A percentile compares a stretch with the other conserved stretches of the same genome.
Conservation (phyloP, 164 flowering plant species). For the Santalum album region DNA sequence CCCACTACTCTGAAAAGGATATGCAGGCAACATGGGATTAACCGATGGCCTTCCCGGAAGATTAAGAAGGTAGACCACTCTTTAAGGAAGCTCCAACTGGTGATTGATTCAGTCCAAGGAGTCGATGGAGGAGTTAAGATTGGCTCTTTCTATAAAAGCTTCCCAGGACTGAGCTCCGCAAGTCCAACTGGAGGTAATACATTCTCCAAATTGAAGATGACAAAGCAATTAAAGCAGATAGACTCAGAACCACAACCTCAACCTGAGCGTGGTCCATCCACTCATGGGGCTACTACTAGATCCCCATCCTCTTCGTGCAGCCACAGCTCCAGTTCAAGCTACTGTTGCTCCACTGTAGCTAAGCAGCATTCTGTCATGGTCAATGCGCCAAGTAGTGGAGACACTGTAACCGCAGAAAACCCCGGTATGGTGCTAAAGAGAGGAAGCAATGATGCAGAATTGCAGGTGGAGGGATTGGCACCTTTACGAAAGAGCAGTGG, state of each 20-base stretch:
- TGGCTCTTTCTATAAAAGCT: slow-evolving; percentile 27
- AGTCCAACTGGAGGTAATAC: background rate
- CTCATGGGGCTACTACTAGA: slow-evolving; percentile 6
- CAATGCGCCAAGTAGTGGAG: too few species aligned
- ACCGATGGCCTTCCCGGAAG: slow-evolving; percentile 50
- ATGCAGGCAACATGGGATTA: slow-evolving; percentile 39
- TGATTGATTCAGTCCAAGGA: slow-evolving; percentile 38
- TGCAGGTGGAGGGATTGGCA: background rate
- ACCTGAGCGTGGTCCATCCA: background rate
- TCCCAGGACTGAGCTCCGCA: slow-evolving; percentile 29
- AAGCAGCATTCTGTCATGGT: too few species aligned
- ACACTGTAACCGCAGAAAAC: too few species aligned
- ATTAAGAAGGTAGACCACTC: slow-evolving; percentile 51
- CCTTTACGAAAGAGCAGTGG: too few species aligned
- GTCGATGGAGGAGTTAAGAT: slow-evolving; percentile 24
- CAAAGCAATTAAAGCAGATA: too few species aligned
- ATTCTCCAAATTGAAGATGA: too few species aligned
- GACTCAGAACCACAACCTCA: too few species aligned
- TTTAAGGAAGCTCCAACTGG: slow-evolving; percentile 31
- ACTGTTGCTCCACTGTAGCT: slow-evolving; percentile 21
- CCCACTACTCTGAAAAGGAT: slow-evolving; percentile 44
- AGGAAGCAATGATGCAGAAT: slow-evolving; percentile 24
- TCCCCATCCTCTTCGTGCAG: slow-evolving; percentile 32
- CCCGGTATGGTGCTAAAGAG: slow-evolving; percentile 9
- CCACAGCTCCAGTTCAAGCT: slow-evolving; percentile 32